Evolutionary conservation across 768 basidiomycete genomes (phyloP).

Genomic region (Hygrophorus russula): DNA sequence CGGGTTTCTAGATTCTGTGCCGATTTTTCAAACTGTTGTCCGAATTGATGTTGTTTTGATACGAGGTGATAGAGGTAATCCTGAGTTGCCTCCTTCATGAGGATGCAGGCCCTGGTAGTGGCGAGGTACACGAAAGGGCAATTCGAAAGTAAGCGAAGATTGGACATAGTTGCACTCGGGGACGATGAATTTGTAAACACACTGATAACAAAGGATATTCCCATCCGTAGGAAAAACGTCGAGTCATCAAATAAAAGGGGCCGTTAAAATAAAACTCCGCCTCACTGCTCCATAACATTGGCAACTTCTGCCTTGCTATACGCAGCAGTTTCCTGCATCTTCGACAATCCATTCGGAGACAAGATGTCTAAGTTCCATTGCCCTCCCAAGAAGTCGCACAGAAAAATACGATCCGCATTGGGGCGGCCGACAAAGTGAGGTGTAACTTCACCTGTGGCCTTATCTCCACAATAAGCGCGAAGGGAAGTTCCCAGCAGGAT

Average conservation of each 20-base stretch:
- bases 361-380: conserved; percentile 23
- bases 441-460: conserved; percentile 13
- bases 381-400: conserved; percentile 15
- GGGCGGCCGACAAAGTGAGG: conserved; percentile 15
- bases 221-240: not conserved
- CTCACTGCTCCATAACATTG: conserved; percentile 1
- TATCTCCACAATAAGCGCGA: conserved; percentile 25
- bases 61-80: too few species aligned
- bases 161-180: too few species aligned
- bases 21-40: too few species aligned
- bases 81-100: too few species aligned
- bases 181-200: too few species aligned
- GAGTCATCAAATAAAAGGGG: not conserved
- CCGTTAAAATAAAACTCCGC: not conserved
- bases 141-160: too few species aligned
- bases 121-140: too few species aligned
- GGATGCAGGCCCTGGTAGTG: too few species aligned
- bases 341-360: conserved; percentile 19
- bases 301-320: conserved; percentile 16
- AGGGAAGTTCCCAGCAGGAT: conserved; percentile 14
- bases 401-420: conserved; percentile 9
- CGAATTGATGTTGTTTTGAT: too few species aligned
- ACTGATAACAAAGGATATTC: too few species aligned
- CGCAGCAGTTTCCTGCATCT: conserved; percentile 24
- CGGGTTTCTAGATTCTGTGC: too few species aligned